These are phyloP conservation scores for Sapria himalayana DNA, from an alignment of 345 rosid genomes.

Conservation along the genomic window DNA sequence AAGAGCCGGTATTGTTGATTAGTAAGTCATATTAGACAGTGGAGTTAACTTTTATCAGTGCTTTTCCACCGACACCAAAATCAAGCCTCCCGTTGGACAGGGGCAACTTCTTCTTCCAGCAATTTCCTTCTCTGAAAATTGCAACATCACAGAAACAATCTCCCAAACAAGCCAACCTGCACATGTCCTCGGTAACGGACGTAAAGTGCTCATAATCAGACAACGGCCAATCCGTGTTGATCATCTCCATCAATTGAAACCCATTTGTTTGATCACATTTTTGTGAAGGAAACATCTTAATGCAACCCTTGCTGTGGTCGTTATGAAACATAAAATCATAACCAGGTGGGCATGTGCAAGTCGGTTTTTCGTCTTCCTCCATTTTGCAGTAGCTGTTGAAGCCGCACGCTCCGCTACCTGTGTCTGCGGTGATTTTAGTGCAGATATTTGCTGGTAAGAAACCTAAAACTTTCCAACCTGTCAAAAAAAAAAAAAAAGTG, in stretches of 20 bases:
- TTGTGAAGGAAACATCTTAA: constrained; percentile 14
- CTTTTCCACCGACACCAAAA: constrained; percentile 5
- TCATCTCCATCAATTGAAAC: constrained; percentile 10
- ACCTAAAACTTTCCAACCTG: constrained; percentile 12
- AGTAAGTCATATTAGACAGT: too few relatives aligned
- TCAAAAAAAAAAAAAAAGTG: too few relatives aligned
- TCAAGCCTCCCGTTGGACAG: constrained; percentile 18
- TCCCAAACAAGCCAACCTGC: constrained; percentile 21
- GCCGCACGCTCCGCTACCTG: constrained; percentile 36
- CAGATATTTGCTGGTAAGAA: constrained; percentile 26
- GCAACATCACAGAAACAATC: constrained; percentile 45
- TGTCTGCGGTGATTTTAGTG: neutral
- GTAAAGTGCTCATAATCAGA: constrained; percentile 15
- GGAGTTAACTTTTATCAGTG: constrained; percentile 20
- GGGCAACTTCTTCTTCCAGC: constrained; percentile 37
- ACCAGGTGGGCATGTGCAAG: constrained; percentile 24
- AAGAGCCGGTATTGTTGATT: too few relatives aligned
- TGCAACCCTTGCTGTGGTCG: constrained; percentile 22
- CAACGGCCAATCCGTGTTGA: constrained; percentile 13
- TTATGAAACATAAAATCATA: constrained; percentile 17
- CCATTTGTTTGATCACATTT: constrained; percentile 14
- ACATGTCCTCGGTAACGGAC: constrained; percentile 14
- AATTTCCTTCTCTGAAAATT: constrained; percentile 6
- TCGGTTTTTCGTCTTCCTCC: constrained; percentile 17
- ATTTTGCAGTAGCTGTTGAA: constrained; percentile 28